Evolutionary conservation across 352 stramenopile genomes (phyloP), one percentile per base, ranked within the genome.

Genomic region (Globisporangium heterothallicum): DNA sequence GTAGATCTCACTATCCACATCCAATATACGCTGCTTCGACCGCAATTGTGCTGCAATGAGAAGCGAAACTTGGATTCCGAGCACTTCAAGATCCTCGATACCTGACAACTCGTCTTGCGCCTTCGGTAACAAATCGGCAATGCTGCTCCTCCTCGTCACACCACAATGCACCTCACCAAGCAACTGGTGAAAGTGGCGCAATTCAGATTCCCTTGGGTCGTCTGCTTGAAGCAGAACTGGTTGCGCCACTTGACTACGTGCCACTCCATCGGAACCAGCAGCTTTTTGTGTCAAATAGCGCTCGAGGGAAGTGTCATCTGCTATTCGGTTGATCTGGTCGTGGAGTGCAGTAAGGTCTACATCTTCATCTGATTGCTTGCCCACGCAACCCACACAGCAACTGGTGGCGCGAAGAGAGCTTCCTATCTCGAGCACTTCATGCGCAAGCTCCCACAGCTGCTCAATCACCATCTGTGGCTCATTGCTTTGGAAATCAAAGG

Each of bases 61-160:
- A 32, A 66, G 71, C 6, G 67, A 68, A 4, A 58, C 29, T 8
- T 75, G 64, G 19, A 71, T 59, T 4, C 48, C 46, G 4, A 80
- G 42, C 10, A 53, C 25, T 5, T 63, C 13, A 0, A 60, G 14
- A n/a, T 41, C 41, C 25, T 53, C 36, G 18, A 57, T 35, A 21
- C 26, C n/a, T 8, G 43, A 57, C 7, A 80, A 46, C 36, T 77
- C 58, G 14, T 62, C 49, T 22, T 62, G 49, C 21, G 46, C 42
- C 9, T 52, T 56, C n/a, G 61, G 44, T 19, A 76, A 19, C 12
- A 65, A 40, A 3, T 59, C 49, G 36, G 46, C 32, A 29, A 36
- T 14, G 2, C 21, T 18, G 22, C 7, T 18, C 7, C 34, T 13
- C 26, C 9, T 38, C 32, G 12, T 18, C 32, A 8, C 6, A 36